Percentiles rank a stretch among this genome's conserved stretches.
phyloP scores from a whole-genome alignment of 495 filamentous ascomycete species.

The Hyaloscypha hepaticicola region DNA sequence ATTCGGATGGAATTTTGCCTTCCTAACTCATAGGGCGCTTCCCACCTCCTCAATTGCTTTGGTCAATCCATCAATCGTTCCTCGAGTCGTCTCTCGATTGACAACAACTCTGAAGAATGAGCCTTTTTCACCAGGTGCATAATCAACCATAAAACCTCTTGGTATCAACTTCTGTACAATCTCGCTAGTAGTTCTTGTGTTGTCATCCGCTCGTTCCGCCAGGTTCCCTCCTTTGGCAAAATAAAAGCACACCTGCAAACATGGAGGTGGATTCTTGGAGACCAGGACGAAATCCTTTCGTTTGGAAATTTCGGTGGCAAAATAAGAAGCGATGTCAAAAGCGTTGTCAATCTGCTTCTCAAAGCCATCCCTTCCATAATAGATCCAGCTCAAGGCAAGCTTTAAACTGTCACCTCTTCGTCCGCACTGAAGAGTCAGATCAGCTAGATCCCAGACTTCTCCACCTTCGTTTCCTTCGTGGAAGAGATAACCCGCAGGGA shows the following conservation, averaged over 20 bases:
- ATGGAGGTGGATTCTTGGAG: constrained; percentile 75
- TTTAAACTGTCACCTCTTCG: constrained; percentile 84
- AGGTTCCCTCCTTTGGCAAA: constrained; percentile 61
- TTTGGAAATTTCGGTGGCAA: constrained; percentile 40
- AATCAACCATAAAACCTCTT: constrained; percentile 93
- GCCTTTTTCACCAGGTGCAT: constrained; percentile 75
- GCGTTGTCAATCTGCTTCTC: constrained; percentile 32
- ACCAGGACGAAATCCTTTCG: constrained; percentile 66
- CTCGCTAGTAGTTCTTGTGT: constrained; percentile 65
- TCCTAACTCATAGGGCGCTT: background rate
- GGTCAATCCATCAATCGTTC: constrained; percentile 76
- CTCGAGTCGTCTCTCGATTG: constrained; percentile 67
- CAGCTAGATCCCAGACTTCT: constrained; percentile 88
- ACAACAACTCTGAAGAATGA: constrained; percentile 89
- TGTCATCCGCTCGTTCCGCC: constrained; percentile 52
- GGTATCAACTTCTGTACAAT: constrained; percentile 64
- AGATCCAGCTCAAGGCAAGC: constrained; percentile 82
- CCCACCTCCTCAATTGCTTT: constrained; percentile 65
- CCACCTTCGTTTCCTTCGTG: constrained; percentile 48
- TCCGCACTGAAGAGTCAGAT: constrained; percentile 90
- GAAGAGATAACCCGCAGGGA: constrained; percentile 88
- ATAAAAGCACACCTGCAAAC: constrained; percentile 94
- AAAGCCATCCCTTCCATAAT: constrained; percentile 62
- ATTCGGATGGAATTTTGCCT: too few relatives aligned
- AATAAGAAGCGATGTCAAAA: constrained; percentile 29